Percentiles rank a stretch among this genome's conserved stretches.
These are phyloP conservation scores for Camellia sinensis DNA, from an alignment of 148 eudicot genomes.

Conservation along the genomic window DNA sequence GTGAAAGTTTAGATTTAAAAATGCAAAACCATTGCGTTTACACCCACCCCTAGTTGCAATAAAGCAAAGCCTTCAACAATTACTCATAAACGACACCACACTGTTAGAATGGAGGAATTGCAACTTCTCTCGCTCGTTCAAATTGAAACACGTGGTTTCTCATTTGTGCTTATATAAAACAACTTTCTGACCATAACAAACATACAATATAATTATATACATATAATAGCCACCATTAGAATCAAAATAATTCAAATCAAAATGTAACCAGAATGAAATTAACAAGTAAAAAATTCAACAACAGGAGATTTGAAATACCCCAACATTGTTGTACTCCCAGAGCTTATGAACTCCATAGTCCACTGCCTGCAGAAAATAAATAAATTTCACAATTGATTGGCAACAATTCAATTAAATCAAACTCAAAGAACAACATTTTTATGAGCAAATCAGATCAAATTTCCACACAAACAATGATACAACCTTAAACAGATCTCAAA, in stretches of 20 bases:
- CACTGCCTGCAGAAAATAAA: slow-evolving; percentile 48
- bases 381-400: background rate
- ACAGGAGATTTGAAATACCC: slow-evolving; percentile 45
- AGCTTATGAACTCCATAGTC: slow-evolving; percentile 77
- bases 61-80: too few species aligned
- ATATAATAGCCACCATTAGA: background rate
- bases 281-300: background rate
- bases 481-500: background rate
- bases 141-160: too few species aligned
- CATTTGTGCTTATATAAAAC: too few species aligned
- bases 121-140: too few species aligned
- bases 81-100: too few species aligned
- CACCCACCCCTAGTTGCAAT: too few species aligned
- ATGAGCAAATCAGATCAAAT: background rate
- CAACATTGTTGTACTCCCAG: slow-evolving; percentile 75
- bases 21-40: too few species aligned
- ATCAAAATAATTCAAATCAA: background rate
- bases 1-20: too few species aligned
- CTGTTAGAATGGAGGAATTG: too few species aligned
- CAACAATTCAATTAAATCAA: background rate
- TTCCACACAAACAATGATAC: background rate
- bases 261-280: background rate
- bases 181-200: background rate
- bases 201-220: background rate
- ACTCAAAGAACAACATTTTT: background rate